Evolutionary conservation across 768 basidiomycete genomes (phyloP), one percentile per base, ranked within the genome.

Genomic region (Strobilomyces echinocephalus): DNA sequence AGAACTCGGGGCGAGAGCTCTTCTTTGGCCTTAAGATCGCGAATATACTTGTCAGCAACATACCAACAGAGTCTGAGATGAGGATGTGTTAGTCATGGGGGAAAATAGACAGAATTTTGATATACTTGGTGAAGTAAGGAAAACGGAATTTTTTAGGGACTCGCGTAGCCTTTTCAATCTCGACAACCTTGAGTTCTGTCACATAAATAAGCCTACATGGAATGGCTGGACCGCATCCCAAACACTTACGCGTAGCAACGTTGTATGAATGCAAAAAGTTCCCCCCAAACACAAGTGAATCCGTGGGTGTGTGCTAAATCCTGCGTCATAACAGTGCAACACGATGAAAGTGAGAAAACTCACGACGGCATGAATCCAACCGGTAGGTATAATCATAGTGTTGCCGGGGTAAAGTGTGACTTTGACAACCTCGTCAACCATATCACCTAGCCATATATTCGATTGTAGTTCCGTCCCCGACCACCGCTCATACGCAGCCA

Each of bases 291-390:
- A 99, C 97, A 39, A 99, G 76, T 5, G 95, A 88, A 66, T 99
- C 94, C 31, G 79, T 71, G 0, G 95, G 95, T 0, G 97, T 98
- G 70, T 91, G 85, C 88, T 95, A 61, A 33, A 54, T 39, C 40
- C 21, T 11, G 15, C 21, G 35, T 59, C 43, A 57, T 53, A n/a
- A 49, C 6, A 50, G 40, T 49, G 16, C 1, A n/a, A 18, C 36
- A 14, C 21, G 20, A 48, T 15, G 7, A 48, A 48, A 33, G 24
- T 24, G 4, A 40, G 34, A 30, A 46, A 45, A 72, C 88, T 68
- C 67, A 95, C 94, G 38, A 99, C 95, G 11, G 93, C 92, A 66
- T 99, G 95, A 54, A 98, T 97, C 89, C 95, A 99, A 0, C 95
- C 95, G 1, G 92, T 86, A 2, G 95, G 93, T 49, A 97, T 95